A percentile compares a stretch with the other conserved stretches of the same genome.
phyloP scores from a whole-genome alignment of 2,329 filamentous ascomycete species.

The Venturia carpophila region DNA sequence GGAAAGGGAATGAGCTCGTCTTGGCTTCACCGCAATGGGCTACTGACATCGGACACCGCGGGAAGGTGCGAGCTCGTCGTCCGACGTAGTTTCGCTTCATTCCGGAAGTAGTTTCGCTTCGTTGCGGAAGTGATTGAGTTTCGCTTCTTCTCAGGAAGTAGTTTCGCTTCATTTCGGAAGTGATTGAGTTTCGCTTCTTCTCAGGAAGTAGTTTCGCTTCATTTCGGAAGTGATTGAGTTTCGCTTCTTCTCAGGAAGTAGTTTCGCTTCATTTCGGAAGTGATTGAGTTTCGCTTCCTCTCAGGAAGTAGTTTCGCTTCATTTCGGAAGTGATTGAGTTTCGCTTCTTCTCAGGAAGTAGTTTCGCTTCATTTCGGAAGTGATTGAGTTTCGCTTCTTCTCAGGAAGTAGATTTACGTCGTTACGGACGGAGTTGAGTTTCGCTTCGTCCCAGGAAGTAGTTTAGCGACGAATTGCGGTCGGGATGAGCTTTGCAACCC shows the following conservation, averaged over 20 bases:
- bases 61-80: constrained; percentile 1
- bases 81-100: constrained; percentile 1
- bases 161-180: not conserved
- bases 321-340: not conserved
- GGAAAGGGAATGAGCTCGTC: not conserved
- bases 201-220: not conserved
- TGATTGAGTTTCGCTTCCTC: not conserved
- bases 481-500: not conserved
- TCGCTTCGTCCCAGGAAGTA: not conserved
- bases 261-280: not conserved
- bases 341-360: constrained; percentile 3
- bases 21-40: not conserved
- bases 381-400: not conserved
- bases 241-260: not conserved
- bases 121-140: not conserved
- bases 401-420: not conserved
- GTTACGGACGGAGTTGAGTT: not conserved
- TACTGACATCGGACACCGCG: not conserved
- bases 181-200: not conserved
- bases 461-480: not conserved
- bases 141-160: constrained; percentile 3
- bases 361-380: not conserved
- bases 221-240: not conserved
- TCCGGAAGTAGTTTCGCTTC: not conserved
- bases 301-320: not conserved